Base-by-base conservation (phyloP, 2,329 filamentous ascomycete genomes). In the Fusarium xyrophilum region DNA sequence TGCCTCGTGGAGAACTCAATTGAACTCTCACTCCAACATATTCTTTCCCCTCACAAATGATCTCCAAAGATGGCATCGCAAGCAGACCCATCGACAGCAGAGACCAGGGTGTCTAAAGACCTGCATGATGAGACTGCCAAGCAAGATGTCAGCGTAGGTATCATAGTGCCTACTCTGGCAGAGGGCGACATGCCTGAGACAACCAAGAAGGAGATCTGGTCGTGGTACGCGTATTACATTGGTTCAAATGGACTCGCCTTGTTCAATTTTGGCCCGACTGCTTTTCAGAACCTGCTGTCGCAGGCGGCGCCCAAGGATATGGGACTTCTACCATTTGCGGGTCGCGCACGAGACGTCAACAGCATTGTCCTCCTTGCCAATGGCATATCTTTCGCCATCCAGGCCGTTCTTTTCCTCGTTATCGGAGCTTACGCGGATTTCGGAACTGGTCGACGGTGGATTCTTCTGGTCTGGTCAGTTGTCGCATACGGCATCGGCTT, bases 341-440 rank as follows among this genome's bases (percentile, higher is more conserved):
- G 88, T 17, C 79, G 79, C 38, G 76, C 82, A 27, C 83, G 87
- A 56, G 86, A 86, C n/a, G 85, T 89, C 71, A 88, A 89, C 75
- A 88, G 85, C 60, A 88, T 91, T 56, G 87, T 91, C 7, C 79
- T 91, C 11, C 80, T 90, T 0, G 83, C 83, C 74, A 91, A 91
- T 71, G 89, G 89, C 55, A 87, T 91, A 58, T 88, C 85, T 19
- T 92, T 92, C 73, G 88, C 88, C 3, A 84, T 90, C 36, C 89
- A 91, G 74, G 84, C 88, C 30, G 82, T 86, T 11, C 72, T 87
- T 8, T 86, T 87, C 71, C 77, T 87, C 28, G 70, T 82, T 60
- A 80, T 86, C 5, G 85, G 85, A 55, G 81, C 81, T 0, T 85
- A 84, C 65, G 84, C 84, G 67, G 89, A 91, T 75, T 92, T 91